Evolutionary conservation across 371 early-diverging fungal species (phyloP).

Genomic region (Mortierella sp.): DNA sequence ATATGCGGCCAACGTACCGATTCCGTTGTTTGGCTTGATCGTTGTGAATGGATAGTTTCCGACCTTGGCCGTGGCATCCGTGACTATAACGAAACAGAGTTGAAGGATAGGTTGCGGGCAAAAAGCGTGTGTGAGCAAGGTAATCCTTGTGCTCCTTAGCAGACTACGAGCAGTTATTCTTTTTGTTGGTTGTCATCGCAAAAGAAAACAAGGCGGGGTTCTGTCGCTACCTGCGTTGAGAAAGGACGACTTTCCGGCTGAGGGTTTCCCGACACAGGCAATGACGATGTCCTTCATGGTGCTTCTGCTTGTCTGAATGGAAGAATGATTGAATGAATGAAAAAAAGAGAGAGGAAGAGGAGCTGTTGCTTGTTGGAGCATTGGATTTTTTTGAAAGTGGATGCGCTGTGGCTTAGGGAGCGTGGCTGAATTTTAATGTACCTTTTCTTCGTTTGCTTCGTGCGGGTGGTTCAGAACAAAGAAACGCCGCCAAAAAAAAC

Average conservation of each 20-base stretch:
- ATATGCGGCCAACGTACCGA: constrained; percentile 40
- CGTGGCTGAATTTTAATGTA: neutral
- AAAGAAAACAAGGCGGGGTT: neutral
- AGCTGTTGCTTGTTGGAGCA: neutral
- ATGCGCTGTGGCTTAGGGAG: neutral
- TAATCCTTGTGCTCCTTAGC: neutral
- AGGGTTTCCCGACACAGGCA: constrained; percentile 87
- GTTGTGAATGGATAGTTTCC: constrained; percentile 90
- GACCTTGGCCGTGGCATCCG: constrained; percentile 87
- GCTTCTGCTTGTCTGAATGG: neutral
- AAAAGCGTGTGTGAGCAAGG: neutral
- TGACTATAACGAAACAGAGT: too few species aligned
- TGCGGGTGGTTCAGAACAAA: neutral
- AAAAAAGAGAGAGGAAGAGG: neutral
- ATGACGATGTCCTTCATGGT: constrained; percentile 70
- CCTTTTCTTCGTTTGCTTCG: neutral
- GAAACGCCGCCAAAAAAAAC: neutral
- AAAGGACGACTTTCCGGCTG: constrained; percentile 80
- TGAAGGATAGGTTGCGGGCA: neutral
- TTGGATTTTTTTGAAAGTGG: neutral
- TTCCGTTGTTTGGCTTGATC: constrained; percentile 84
- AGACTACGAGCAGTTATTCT: neutral
- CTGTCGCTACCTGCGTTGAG: constrained; percentile 66
- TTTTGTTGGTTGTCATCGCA: neutral
- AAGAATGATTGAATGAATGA: neutral